Base-by-base conservation (phyloP, 306 rosid genomes). In the Urtica urens region DNA sequence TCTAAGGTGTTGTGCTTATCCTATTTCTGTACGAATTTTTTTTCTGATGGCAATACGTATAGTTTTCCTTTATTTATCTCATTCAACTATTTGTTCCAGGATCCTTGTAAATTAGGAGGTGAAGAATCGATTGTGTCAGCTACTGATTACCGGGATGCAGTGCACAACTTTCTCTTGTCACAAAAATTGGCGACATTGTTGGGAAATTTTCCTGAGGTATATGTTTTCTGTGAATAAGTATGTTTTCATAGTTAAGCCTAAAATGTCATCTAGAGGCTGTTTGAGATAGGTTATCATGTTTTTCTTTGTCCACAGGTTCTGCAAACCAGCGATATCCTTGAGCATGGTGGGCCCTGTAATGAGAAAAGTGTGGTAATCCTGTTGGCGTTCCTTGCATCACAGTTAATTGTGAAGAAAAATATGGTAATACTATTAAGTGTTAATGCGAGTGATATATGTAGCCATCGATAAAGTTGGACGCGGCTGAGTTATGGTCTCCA, bases 181-280 rank as follows among this genome's bases (percentile, higher is more conserved):
- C 93, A 84, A 70, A 84, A 78, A 75, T 54, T 88, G 73, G 66
- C 76, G 20, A 56, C 71, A 1, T 58, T 84, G 22, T 64, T 88
- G 72, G 97, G 95, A 64, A 82, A 83, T 38, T 88, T 88, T 71
- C 97, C 97, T 3, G 95, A 84, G 97, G 97, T 81, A 67, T 78
- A 64, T 68, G 53, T 56, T 33, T 58, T 51, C 15, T 16, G 16
- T 29, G 46, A 28, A 56, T 25, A 28, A 22, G 52, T 24, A 53
- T 35, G 10, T 35, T 35, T 7, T 35, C 10, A 35, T 10, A 24
- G 19, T 3, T 53, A 16, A 16, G 49, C 47, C 40, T 39, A 6
- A 26, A 35, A 25, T 52, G 37, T 23, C n/a, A 24, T 9, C 25
- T 13, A 6, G 34, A 10, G 30, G 31, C n/a, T 53, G 30, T 18